Evolutionary conservation across 768 basidiomycete species (phyloP), one percentile per base, ranked within the genome.

Genomic region (Rhizopogon vesiculosus): DNA sequence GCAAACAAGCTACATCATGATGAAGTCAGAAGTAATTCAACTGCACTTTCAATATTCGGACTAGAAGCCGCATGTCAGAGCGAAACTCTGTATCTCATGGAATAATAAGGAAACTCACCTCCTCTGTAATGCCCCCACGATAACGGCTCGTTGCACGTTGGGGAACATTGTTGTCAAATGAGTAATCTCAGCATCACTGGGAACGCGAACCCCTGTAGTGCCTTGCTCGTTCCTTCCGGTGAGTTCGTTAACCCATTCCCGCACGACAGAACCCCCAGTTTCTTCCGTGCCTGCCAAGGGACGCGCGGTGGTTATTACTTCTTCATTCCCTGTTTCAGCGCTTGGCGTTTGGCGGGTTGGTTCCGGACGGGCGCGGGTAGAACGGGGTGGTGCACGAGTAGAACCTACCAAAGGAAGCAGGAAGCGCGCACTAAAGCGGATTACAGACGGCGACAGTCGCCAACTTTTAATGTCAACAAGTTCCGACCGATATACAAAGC

Each of bases 151-250:
- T 39, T 81, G 79, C 29, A 90, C 64, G 65, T 89, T 82, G 19
- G 93, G 93, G 66, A 97, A 97, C 88, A 97, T 93, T 48, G 72
- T 78, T 45, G 82, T 80, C 53, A 95, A 63, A 45, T 89, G 84
- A 7, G 75, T 68, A 51, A 95, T 89, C 70, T 96, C 93, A 28
- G 81, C 75, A 38, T 92, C 89, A 25, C 79, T 78, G 1, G 91
- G 89, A 10, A 85, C 84, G 42, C 89, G 78, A 51, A 90, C 77
- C 19, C 84, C 83, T 31, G 80, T 68, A 45, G 73, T 76, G 18
- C 77, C 73, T 44, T 79, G 78, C 18, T 80, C 81, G 29, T 77
- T 68, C 54, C 84, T 71, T 5, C 90, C 89, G 2, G 89, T 89
- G 61, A 93, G 69, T 60, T 89, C 89, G 56, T 89, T 78, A 28